Conservation (phyloP, 2,329 filamentous ascomycete genomes). For the Pseudogymnoascus sp. region DNA sequence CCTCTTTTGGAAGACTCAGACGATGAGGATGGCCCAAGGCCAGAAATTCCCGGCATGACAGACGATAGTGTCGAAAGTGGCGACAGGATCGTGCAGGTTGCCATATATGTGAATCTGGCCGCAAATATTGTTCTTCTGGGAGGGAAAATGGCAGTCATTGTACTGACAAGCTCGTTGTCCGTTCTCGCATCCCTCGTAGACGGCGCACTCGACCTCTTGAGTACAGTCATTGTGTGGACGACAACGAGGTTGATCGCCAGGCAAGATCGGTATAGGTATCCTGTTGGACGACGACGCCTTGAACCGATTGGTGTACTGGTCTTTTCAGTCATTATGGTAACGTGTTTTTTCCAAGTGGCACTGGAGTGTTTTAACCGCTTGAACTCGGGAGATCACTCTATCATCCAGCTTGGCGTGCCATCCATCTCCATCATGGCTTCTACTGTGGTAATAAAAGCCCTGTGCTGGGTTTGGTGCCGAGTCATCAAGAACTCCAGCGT, state of each 20-base stretch:
- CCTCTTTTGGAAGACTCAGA: constrained; percentile 47
- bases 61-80: constrained; percentile 66
- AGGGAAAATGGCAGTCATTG: constrained; percentile 46
- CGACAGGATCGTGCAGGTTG: constrained; percentile 69
- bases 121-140: constrained; percentile 49
- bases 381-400: constrained; percentile 38
- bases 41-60: constrained; percentile 61
- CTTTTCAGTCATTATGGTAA: constrained; percentile 55
- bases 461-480: constrained; percentile 51
- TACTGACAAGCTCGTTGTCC: constrained; percentile 49
- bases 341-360: constrained; percentile 52
- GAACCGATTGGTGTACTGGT: constrained; percentile 55
- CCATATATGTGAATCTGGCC: constrained; percentile 66
- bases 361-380: constrained; percentile 52
- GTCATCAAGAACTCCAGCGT: constrained; percentile 56
- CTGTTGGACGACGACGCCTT: constrained; percentile 46
- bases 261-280: constrained; percentile 37
- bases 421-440: constrained; percentile 49
- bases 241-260: constrained; percentile 50
- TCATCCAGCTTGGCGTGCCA: constrained; percentile 41
- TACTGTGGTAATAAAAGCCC: constrained; percentile 50
- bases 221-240: constrained; percentile 51
- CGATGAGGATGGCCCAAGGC: constrained; percentile 38
- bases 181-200: constrained; percentile 54
- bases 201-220: constrained; percentile 51